phyloP scores from a whole-genome alignment of 805 yeast genomes.

The Candida chauliodis region DNA sequence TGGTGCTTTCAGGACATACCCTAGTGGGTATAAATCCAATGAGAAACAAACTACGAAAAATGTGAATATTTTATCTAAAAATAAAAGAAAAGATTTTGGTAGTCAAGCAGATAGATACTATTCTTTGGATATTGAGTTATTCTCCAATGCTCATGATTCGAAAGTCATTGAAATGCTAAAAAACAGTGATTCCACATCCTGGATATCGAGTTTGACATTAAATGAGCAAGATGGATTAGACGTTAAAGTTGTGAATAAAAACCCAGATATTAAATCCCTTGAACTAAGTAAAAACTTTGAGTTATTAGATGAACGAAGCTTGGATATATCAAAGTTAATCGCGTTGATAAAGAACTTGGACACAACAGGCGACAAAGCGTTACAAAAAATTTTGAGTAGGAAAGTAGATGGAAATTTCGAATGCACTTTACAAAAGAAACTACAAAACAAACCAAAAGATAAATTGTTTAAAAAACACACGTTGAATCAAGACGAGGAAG shows the following conservation, averaged over 20 bases:
- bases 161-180: constrained; percentile 20
- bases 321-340: constrained; percentile 10
- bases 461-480: no score
- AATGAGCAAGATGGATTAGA: constrained; percentile 1
- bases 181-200: constrained; percentile 15
- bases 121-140: constrained; percentile 58
- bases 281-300: constrained; percentile 10
- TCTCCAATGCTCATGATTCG: constrained; percentile 50
- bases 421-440: constrained; percentile 13
- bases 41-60: constrained; percentile 13
- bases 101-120: constrained; percentile 69
- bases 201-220: constrained; percentile 14
- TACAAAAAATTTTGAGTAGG: constrained; percentile 5
- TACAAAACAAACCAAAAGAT: constrained; percentile 7
- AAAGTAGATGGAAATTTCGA: constrained; percentile 11
- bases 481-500: constrained; percentile 1
- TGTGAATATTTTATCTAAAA: constrained; percentile 30
- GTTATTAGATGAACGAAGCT: constrained; percentile 6
- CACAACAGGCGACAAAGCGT: not conserved
- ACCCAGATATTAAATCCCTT: constrained; percentile 6
- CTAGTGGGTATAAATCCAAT: constrained; percentile 26
- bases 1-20: constrained; percentile 82
- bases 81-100: constrained; percentile 64
- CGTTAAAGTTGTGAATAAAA: constrained; percentile 1
- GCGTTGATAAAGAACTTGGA: constrained; percentile 1